Base-by-base conservation (phyloP, 805 yeast genomes). In the Hanseniaspora singularis region DNA sequence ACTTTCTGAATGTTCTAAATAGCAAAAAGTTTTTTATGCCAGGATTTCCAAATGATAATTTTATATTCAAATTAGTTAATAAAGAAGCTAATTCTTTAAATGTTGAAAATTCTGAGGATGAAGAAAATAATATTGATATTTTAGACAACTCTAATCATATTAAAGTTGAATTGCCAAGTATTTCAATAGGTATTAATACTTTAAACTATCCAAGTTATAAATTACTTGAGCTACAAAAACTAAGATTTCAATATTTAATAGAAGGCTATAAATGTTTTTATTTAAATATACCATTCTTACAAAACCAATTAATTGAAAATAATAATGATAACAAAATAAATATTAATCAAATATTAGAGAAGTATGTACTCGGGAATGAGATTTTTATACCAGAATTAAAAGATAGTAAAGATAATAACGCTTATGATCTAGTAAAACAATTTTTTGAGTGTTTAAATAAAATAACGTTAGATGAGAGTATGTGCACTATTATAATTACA, bases 201-300 rank as follows among this genome's bases (percentile, higher is more conserved):
- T n/a, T 41, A 12, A 33, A 26, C 6, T 4, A 33, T 6, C 16
- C 22, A 5, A 33, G 23, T 15, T 16, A 23, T 4, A 43, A 44
- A 19, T 20, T 9, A 1, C 12, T 22, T 6, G 48, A 44, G 14
- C 7, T 44, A 6, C 26, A 32, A 12, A 44, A 18, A 31, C 9
- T 44, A 7, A 30, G 41, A 14, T 31, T 27, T 27, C 10, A 37
- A 15, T 31, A 22, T 20, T n/a, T 38, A n/a, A 8, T 31, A 6
- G 19, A 14, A n/a, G 27, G 15, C 2, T 4, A 16, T 3, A 28
- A 23, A 20, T 33, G 34, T 10, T 19, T 30, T 18, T 23, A 22
- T 6, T 18, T 44, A 16, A 40, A 44, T 30, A 38, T 33, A 12
- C 38, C 41, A 22, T 23, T 37, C 12, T 31, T 44, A 23, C 15